Evolutionary conservation across 106 monocot species (phyloP), one percentile per base, ranked within the genome.

Genomic region (Dioscorea zingiberensis): DNA sequence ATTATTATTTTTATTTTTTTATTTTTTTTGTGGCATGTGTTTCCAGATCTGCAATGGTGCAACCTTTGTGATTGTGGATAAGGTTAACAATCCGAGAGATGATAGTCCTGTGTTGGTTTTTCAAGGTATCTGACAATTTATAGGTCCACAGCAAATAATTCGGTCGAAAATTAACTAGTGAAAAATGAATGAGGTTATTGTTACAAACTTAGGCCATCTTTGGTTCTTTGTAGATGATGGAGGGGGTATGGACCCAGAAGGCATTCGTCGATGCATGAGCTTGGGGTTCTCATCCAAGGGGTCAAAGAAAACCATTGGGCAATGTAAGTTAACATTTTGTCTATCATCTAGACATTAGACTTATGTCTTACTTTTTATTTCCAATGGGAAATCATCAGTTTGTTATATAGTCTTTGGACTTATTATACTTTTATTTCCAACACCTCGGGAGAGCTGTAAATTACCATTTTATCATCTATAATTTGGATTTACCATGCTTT

Each of bases 231-330:
- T 53, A 89, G 94, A 94, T 78, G 90, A 94, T 83, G 94, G 94
- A 66, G 90, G 90, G 7, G 94, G 94, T 26, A 94, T 94, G 94
- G 84, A 84, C 67, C 87, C 94, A 58, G 82, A 84, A 69, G 87
- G 90, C 30, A 72, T 94, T 17, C 60, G 94, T 17, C 76, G 63
- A 44, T 94, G 94, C 71, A 94, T 94, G 87, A 94, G 94, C 65
- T 67, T 94, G 56, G 94, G 94, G 3, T 94, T 94, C 65, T 94
- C 94, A 71, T 77, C 82, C 25, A 94, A 94, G 80, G 87, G 66
- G 54, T 77, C 80, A 62, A 85, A 78, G 66, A 78, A 75, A 45
- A 91, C 75, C 4, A 94, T 94, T 63, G 94, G 94, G 23, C 90
- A 94, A 67, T 94, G 88, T 89, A 84, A 69, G 47, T 47, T 22